Base-by-base conservation (phyloP, 805 yeast genomes). In the Candida nemodendra region DNA sequence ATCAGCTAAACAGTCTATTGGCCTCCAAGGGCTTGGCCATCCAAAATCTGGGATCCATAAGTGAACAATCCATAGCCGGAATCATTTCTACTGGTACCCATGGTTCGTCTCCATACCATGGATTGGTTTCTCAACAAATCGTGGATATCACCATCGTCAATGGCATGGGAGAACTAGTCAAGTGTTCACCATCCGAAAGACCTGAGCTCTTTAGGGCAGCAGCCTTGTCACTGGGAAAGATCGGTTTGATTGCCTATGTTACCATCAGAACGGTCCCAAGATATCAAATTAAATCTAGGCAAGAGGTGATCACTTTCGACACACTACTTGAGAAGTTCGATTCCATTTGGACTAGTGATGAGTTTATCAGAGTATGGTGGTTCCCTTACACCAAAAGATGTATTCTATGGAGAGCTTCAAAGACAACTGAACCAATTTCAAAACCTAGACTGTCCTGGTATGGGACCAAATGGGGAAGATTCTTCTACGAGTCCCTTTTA, bases 291-390 rank as follows among this genome's bases (percentile, higher is more conserved):
- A 81, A 78, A 59, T 81, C 95, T 7, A 71, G 76, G 33, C 93
- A 87, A 57, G 95, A 88, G 62, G 82, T 89, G 25, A 80, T 91
- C 51, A 68, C 78, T 18, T 88, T 91, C 54, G 84, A 83, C 17
- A 77, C 87, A 5, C 65, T 91, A 17, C 62, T 91, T 50, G 65
- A 69, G 11, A 69, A 78, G 43, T 88, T 95, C 88, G 87, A 84
- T 48, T 69, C 71, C 11, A 62, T 91, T 30, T 91, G 97, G 95
- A 77, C 85, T 3, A 79, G 87, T 32, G 74, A 88, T n/a, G 99
- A 91, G 64, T 91, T 79, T 56, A 83, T 89, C 31, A 78, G 98
- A 47, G 78, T 89, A 34, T 91, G 98, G 97, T 93, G 98, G 98
- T 93, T 84, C 62, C 98, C 99, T 1, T 93, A 91, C 61, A 72